phyloP scores from a whole-genome alignment of 2,329 filamentous ascomycete genomes.

The Penicillium sp. region DNA sequence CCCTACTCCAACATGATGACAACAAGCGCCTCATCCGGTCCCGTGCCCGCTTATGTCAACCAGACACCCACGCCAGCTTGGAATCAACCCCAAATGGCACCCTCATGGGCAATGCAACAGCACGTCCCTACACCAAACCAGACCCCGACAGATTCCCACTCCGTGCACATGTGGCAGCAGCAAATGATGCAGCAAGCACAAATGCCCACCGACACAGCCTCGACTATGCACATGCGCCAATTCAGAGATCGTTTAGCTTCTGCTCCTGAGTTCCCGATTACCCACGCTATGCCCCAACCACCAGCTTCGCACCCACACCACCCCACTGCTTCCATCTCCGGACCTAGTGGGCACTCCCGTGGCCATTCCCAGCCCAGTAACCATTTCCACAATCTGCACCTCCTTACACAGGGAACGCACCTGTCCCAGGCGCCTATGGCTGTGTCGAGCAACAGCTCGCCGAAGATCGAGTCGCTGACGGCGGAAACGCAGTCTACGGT shows the following conservation, averaged over 20 bases:
- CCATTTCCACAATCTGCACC: slow-evolving; percentile 20
- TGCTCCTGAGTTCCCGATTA: slow-evolving; percentile 32
- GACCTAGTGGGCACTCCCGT: slow-evolving; percentile 20
- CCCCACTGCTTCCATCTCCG: slow-evolving; percentile 20
- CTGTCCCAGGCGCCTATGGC: slow-evolving; percentile 9
- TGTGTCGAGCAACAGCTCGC: slow-evolving; percentile 17
- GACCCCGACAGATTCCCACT: slow-evolving; percentile 20
- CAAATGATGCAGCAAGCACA: slow-evolving; percentile 28
- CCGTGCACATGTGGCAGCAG: slow-evolving; percentile 29
- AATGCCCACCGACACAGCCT: slow-evolving; percentile 12
- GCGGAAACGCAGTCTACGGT: slow-evolving; percentile 32
- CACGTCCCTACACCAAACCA: slow-evolving; percentile 21
- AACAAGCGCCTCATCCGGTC: slow-evolving; percentile 16
- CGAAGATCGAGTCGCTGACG: slow-evolving; percentile 23
- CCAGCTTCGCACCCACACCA: slow-evolving; percentile 2
- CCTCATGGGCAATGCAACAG: slow-evolving; percentile 28
- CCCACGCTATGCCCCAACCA: neutral
- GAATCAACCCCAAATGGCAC: slow-evolving; percentile 14
- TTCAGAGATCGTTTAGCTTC: slow-evolving; percentile 37
- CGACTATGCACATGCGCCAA: slow-evolving; percentile 21
- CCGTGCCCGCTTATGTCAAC: slow-evolving; percentile 30
- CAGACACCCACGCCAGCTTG: slow-evolving; percentile 20
- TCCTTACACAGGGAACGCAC: slow-evolving; percentile 22
- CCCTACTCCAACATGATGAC: slow-evolving; percentile 24
- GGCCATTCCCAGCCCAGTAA: slow-evolving; percentile 24